phyloP scores from a whole-genome alignment of 2,329 filamentous ascomycete genomes.

The Sclerotinia sclerotiorum region DNA sequence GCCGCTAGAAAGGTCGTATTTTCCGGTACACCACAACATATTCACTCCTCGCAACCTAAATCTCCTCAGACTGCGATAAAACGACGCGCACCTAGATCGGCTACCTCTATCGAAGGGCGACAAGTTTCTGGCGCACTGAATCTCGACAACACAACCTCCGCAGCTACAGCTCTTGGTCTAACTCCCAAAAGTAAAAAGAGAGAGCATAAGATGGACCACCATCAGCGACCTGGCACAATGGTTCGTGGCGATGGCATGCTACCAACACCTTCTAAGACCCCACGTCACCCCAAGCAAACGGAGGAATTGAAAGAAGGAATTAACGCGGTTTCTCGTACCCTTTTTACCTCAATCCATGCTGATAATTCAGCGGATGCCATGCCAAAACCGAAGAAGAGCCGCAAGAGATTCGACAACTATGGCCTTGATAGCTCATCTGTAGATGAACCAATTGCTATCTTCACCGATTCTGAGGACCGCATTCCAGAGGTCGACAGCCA shows the following conservation, averaged over 20 bases:
- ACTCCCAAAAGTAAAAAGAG: conserved; percentile 28
- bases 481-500: conserved; percentile 66
- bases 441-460: conserved; percentile 63
- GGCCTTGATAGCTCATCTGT: conserved; percentile 57
- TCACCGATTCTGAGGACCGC: conserved; percentile 76
- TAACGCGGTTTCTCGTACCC: conserved; percentile 56
- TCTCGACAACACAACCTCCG: conserved; percentile 46
- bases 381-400: conserved; percentile 57
- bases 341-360: conserved; percentile 51
- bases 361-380: conserved; percentile 54
- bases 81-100: conserved; percentile 31
- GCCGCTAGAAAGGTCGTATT: conserved; percentile 27
- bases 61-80: conserved; percentile 37
- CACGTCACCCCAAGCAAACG: conserved; percentile 58
- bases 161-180: conserved; percentile 41
- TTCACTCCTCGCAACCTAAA: conserved; percentile 28
- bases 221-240: conserved; percentile 27
- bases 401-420: conserved; percentile 56
- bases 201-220: conserved; percentile 32
- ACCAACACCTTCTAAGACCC: conserved; percentile 78
- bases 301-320: conserved; percentile 52
- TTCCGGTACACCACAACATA: conserved; percentile 31
- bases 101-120: conserved; percentile 48
- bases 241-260: conserved; percentile 54
- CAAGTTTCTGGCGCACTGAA: conserved; percentile 50